phyloP scores from a whole-genome alignment of 2,329 filamentous ascomycete species.

The Diaporthe capsici region DNA sequence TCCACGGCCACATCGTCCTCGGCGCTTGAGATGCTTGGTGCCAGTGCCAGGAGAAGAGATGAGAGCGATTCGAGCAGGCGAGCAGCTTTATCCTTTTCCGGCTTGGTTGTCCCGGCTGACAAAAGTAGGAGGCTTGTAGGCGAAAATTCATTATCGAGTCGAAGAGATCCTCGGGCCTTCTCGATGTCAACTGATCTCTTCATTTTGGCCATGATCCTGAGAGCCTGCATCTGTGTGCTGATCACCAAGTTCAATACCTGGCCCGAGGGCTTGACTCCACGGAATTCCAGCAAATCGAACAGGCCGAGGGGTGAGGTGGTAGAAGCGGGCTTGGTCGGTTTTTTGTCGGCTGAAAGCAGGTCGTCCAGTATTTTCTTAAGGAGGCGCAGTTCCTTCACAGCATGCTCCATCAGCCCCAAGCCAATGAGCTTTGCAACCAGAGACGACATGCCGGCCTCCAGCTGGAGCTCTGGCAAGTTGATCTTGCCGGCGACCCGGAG shows the following conservation, averaged over 20 bases:
- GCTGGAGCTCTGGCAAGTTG: conserved; percentile 73
- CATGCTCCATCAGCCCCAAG: conserved; percentile 76
- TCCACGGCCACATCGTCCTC: conserved; percentile 72
- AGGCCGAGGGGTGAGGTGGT: conserved; percentile 54
- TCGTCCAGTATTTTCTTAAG: conserved; percentile 74
- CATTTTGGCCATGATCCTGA: conserved; percentile 73
- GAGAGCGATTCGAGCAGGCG: conserved; percentile 78
- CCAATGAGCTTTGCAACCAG: conserved; percentile 76
- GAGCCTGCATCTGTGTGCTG: conserved; percentile 73
- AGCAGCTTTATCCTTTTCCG: conserved; percentile 69
- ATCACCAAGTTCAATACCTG: conserved; percentile 69
- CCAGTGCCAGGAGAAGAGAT: conserved; percentile 74
- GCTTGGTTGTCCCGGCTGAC: conserved; percentile 57
- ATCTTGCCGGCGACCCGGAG: conserved; percentile 68
- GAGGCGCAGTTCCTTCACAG: conserved; percentile 76
- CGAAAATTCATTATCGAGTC: conserved; percentile 66
- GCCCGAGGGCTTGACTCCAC: conserved; percentile 57
- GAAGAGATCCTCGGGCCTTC: conserved; percentile 53
- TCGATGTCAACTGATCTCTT: conserved; percentile 60
- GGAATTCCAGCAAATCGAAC: conserved; percentile 74
- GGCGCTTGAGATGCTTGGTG: conserved; percentile 75
- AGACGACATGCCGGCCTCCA: conserved; percentile 81
- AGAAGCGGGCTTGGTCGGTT: conserved; percentile 52
- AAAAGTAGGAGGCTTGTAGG: conserved; percentile 70
- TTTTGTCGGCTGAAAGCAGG: conserved; percentile 48